These are phyloP conservation scores for Terana coerulea DNA, from an alignment of 768 basidiomycete genomes.

Conservation along the genomic window DNA sequence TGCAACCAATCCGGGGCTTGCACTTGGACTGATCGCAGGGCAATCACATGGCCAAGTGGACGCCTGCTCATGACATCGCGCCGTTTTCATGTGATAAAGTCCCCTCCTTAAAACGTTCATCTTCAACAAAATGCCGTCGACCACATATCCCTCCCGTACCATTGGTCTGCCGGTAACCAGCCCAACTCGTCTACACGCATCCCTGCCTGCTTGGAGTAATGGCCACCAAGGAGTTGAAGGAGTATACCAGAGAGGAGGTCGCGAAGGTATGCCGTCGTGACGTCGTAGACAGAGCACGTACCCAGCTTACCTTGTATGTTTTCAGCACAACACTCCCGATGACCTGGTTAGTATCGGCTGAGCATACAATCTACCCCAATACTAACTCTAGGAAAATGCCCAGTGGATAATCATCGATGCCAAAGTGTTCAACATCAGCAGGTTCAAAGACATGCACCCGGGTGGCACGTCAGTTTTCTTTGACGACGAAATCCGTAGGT, in stretches of 20 bases:
- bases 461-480: constrained; percentile 78
- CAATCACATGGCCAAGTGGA: no score
- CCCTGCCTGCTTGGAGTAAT: constrained; percentile 10
- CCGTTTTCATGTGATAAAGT: no score
- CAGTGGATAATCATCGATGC: constrained; percentile 85
- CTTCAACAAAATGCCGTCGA: no score
- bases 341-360: constrained; percentile 57
- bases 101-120: no score
- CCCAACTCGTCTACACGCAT: background rate
- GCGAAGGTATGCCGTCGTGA: constrained; percentile 53
- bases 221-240: constrained; percentile 34
- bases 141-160: no score
- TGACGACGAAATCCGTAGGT: constrained; percentile 71
- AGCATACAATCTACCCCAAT: background rate
- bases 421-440: constrained; percentile 79
- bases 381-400: background rate
- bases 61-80: no score
- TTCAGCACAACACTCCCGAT: constrained; percentile 69
- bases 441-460: constrained; percentile 79
- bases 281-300: background rate
- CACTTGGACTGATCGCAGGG: no score
- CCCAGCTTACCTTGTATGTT: background rate
- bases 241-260: constrained; percentile 67
- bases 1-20: no score
- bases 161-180: background rate